Base-by-base conservation (phyloP, 1,139 yeast species). In the Nakaseomyces bracarensis region DNA sequence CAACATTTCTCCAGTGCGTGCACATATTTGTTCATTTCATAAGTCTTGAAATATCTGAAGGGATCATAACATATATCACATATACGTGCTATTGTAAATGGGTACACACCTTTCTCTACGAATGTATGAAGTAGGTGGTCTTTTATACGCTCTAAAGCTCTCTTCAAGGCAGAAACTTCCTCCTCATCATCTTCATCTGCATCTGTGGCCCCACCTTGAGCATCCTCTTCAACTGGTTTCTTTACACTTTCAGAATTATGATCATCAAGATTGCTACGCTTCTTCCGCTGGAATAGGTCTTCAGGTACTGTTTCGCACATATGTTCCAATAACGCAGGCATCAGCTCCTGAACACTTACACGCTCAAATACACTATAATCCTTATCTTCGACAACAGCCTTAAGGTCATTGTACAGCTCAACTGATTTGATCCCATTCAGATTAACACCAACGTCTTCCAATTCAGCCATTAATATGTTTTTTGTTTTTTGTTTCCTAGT, bases 1-100 rank as follows among this genome's bases (percentile, higher is more conserved):
- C 57, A 49, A 43, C 62, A 57, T 41, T 51, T 52, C 23, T 48
- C 52, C 25, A 60, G 28, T 1, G 63, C 58, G 34, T 52, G 46
- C 7, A 56, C 54, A 46, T 55, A 60, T 41, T 60, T 60, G 6
- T 35, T 31, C 22, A 59, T 41, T 30, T 59, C 63, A 28, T 47
- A 42, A 3, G 49, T 41, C 34, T 51, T 51, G 43, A 52, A 58
- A 43, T 57, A 58, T 33, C 51, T 48, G 21, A 60, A 51, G n/a
- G 65, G 65, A 43, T 60, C 58, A 43, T 49, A 59, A 37, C 61
- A 55, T 19, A 60, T 36, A 39, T 60, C 62, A 49, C 61, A 56
- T 11, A 60, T 53, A 25, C 65, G 46, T 31, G 52, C 41, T 8
- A 60, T 60, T 1, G 65, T 60, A 29, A 60, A 60, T 2, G 65